Conservation (phyloP, 768 basidiomycete species). For the Rhodotorula paludigena region DNA sequence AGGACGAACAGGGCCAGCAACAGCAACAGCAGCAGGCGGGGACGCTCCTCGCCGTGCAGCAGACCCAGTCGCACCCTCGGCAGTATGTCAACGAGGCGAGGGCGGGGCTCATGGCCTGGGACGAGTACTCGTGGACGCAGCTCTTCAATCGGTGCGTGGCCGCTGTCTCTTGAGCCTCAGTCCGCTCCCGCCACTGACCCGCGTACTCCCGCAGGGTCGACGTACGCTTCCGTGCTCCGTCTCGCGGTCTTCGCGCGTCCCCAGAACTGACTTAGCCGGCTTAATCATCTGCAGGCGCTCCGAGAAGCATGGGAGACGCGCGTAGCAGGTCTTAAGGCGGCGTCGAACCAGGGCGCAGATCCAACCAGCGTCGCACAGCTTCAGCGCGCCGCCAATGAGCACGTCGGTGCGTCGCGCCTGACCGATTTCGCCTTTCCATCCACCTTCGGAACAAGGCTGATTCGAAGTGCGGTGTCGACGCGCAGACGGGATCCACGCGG, state of each 20-base stretch:
- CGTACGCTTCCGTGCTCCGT: background rate
- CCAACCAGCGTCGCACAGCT: slow-evolving; percentile 11
- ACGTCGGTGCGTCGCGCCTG: slow-evolving; percentile 15
- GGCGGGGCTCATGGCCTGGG: slow-evolving; percentile 17
- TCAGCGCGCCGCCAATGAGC: background rate
- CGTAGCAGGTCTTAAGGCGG: slow-evolving; percentile 8
- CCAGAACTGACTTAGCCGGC: background rate
- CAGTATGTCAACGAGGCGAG: slow-evolving; percentile 25
- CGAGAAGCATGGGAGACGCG: slow-evolving; percentile 29
- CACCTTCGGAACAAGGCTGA: background rate
- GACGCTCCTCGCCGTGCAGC: slow-evolving; percentile 12
- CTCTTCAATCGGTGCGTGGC: slow-evolving; percentile 7
- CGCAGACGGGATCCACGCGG: slow-evolving; percentile 31
- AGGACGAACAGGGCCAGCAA: background rate
- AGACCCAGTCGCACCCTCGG: slow-evolving; percentile 25
- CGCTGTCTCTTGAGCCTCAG: background rate
- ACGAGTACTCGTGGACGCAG: slow-evolving; percentile 31
- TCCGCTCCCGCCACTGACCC: background rate
- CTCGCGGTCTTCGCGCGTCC: background rate
- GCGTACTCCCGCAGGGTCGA: background rate
- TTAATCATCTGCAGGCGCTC: slow-evolving; percentile 6
- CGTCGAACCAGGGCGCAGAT: slow-evolving; percentile 23
- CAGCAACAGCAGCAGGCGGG: background rate
- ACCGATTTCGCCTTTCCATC: background rate
- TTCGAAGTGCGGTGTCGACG: background rate